Evolutionary conservation across 805 yeast genomes (phyloP), one percentile per base, ranked within the genome.

Genomic region (Ogataea haglerorum): DNA sequence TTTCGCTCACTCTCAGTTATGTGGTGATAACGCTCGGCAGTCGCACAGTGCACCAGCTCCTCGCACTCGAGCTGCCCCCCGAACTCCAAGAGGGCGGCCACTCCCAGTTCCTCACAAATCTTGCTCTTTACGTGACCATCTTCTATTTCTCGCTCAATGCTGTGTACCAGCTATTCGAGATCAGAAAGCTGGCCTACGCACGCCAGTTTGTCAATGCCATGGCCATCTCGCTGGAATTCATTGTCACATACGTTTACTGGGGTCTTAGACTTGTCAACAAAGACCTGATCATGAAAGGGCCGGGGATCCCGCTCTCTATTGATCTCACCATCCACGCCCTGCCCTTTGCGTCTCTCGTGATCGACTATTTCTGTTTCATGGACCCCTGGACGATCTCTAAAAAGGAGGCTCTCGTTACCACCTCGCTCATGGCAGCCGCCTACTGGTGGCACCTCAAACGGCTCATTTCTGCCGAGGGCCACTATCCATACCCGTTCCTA

Each of bases 211-310:
- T 73, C 23, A 73, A 80, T 44, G 80, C 85, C 1, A 54, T 77
- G 29, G 78, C 80, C 0, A 60, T 81, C 33, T 75, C 78, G 0
- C 52, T 80, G 13, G 90, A 83, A 55, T 64, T 72, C 9, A 67
- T 83, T 15, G 88, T 85, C 13, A 69, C 85, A 0, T 24, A 64
- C 2, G 75, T 84, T 12, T 85, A 85, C 57, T 85, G 93, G 91
- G 78, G 81, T 0, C 67, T 84, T 48, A 65, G 79, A 47, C 42
- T 82, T 13, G 75, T 78, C 52, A 70, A 72, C 36, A 54, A 72
- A 25, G 63, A 66, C 15, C 54, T 79, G 39, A 79, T 84, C 27
- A 61, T 74, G 36, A 63, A 65, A 5, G 63, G 48, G 5, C 48
- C 58, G 30, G 52, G 60, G 5, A 65, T 82, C 19, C 80, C 84